Evolutionary conservation across 2,329 filamentous ascomycete genomes (phyloP).

Genomic region (Trichoderma sp.): DNA sequence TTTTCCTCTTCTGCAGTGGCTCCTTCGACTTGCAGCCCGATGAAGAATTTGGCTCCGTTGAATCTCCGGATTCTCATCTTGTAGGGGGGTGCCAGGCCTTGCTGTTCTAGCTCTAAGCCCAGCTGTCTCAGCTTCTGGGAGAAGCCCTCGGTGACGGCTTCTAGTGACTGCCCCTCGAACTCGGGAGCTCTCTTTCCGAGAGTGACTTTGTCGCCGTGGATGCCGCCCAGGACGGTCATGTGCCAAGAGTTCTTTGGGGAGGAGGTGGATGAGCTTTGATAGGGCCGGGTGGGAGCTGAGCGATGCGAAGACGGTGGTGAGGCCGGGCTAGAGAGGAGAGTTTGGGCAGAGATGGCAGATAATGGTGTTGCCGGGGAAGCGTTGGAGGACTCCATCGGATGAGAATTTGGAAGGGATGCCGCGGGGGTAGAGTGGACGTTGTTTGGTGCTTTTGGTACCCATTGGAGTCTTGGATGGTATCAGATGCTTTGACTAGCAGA

Average conservation of each 20-base stretch:
- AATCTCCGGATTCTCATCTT: slow-evolving; percentile 23
- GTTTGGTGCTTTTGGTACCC: not conserved
- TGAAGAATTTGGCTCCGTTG: slow-evolving; percentile 13
- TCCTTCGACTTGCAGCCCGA: slow-evolving; percentile 30
- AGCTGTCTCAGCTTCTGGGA: slow-evolving; percentile 19
- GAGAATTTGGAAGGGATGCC: slow-evolving; percentile 29
- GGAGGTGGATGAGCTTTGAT: slow-evolving; percentile 23
- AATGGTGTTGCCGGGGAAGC: slow-evolving; percentile 29
- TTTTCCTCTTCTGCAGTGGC: slow-evolving; percentile 29
- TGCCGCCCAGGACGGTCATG: slow-evolving; percentile 32
- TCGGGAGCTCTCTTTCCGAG: slow-evolving; percentile 29
- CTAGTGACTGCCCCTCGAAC: slow-evolving; percentile 25
- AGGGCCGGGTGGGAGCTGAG: slow-evolving; percentile 27
- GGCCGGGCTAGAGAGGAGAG: slow-evolving; percentile 24
- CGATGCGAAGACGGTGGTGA: slow-evolving; percentile 27
- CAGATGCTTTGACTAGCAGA: not conserved
- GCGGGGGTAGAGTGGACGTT: slow-evolving; percentile 26
- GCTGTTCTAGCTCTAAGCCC: slow-evolving; percentile 22
- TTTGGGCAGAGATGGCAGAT: slow-evolving; percentile 27
- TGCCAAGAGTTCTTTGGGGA: slow-evolving; percentile 30
- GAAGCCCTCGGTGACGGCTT: slow-evolving; percentile 26
- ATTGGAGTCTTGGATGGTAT: not conserved
- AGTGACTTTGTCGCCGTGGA: slow-evolving; percentile 29
- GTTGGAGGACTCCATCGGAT: slow-evolving; percentile 25
- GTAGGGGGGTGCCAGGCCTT: slow-evolving; percentile 29